These are phyloP conservation scores for Oidiodendron maius DNA, from an alignment of 495 filamentous ascomycete genomes.

Conservation along the genomic window DNA sequence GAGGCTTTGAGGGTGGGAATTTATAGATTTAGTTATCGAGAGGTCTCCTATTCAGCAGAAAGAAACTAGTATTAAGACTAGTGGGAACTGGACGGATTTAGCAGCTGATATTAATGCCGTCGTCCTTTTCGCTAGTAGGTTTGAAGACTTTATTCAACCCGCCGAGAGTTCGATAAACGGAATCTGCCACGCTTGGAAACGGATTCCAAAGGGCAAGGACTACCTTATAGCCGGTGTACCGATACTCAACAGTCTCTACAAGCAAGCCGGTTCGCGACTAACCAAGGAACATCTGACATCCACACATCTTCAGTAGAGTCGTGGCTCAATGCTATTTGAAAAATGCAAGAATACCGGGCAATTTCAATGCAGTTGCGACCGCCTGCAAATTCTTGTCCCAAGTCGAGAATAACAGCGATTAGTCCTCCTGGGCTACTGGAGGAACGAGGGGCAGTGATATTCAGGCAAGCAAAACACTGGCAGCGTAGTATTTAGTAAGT, in stretches of 20 bases:
- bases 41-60: neutral
- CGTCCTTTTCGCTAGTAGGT: slow-evolving; percentile 1
- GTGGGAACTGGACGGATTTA: neutral
- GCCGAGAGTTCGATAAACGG: neutral
- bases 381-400: neutral
- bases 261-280: neutral
- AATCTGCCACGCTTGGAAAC: neutral
- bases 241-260: slow-evolving; percentile 2
- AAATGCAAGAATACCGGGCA: neutral
- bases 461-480: neutral
- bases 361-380: neutral
- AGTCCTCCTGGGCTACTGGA: neutral
- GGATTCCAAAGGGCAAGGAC: slow-evolving; percentile 2
- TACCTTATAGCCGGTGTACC: neutral
- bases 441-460: slow-evolving; percentile 1
- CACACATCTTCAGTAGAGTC: neutral
- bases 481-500: too few species aligned
- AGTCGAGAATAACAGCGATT: neutral
- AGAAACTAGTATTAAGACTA: neutral
- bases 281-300: neutral
- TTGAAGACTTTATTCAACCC: slow-evolving; percentile 4
- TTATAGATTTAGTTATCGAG: neutral
- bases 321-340: neutral
- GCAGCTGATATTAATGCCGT: neutral
- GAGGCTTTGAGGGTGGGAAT: neutral